Evolutionary conservation across 2,329 filamentous ascomycete genomes (phyloP), one percentile per base, ranked within the genome.

Genomic region (Ceratocystis papillata): DNA sequence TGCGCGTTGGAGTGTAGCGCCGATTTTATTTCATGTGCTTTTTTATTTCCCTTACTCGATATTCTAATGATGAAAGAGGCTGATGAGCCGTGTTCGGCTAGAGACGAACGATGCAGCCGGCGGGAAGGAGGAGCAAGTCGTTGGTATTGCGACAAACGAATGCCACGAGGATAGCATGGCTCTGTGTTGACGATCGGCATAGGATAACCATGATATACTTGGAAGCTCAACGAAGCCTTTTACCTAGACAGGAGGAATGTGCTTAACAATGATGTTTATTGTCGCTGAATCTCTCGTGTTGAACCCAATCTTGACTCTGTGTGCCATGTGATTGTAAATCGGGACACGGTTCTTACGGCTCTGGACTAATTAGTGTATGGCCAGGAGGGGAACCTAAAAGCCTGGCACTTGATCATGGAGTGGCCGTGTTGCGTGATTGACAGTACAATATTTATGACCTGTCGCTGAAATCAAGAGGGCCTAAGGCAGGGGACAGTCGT

Each of bases 1-100:
- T 59, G 53, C 53, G 53, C 53, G 53, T 59, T 59, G 53, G 53
- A 59, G 53, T 59, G 53, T 59, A 59, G 53, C 53, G 53, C 53
- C 53, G 28, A 59, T 59, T 59, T 57, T 25, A 25, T 59, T 59
- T 37, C 15, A 59, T 30, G 53, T 59, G 53, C 53, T 33, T 59
- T 59, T 59, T 33, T 59, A 30, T 6, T 59, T 59, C 33, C 12
- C 33, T 59, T 59, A 59, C 53, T 30, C 53, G 53, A 59, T 33
- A 25, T 59, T 59, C 53, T 59, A 59, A 59, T 59, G 53, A 59
- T 30, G 25, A 59, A 59, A 30, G 12, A 53, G 48, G 48, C 25
- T 20, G 45, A n/a, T 5, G 48, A 25, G 48, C 33, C 8, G 33
- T 12, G 48, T 22, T 3, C 22, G 22, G 25, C 48, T 25, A 5